Percentiles rank a stretch among this genome's conserved stretches.
These are phyloP conservation scores for Trichoderma pleuroti DNA, from an alignment of 2,329 filamentous ascomycete genomes.

Conservation along the genomic window DNA sequence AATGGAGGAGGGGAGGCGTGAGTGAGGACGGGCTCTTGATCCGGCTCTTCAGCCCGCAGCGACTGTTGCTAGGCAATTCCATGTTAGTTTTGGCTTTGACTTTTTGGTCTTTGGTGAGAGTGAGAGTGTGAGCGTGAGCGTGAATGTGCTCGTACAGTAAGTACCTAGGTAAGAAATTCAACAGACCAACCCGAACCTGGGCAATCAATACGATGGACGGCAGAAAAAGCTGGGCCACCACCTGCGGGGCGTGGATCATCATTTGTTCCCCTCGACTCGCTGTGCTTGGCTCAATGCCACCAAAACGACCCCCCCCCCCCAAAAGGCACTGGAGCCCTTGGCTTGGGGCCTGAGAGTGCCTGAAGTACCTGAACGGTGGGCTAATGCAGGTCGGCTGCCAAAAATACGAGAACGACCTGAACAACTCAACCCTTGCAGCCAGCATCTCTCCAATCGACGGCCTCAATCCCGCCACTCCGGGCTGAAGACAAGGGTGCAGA, in stretches of 20 bases:
- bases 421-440: slow-evolving; percentile 8
- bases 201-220: too few species aligned
- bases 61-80: background rate
- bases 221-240: background rate
- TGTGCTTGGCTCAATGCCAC: background rate
- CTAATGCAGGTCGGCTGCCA: slow-evolving; percentile 18
- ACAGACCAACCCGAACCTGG: too few species aligned
- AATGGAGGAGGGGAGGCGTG: slow-evolving; percentile 1
- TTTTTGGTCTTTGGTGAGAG: background rate
- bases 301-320: too few species aligned
- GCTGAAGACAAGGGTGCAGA: slow-evolving; percentile 7
- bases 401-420: slow-evolving; percentile 22
- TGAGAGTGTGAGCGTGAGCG: too few species aligned
- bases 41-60: background rate
- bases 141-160: background rate
- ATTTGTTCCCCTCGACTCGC: background rate
- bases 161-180: background rate
- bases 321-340: too few species aligned
- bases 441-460: slow-evolving; percentile 14
- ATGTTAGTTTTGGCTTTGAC: background rate
- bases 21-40: background rate
- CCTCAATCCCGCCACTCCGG: slow-evolving; percentile 16
- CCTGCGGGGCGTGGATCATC: background rate
- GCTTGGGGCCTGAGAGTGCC: background rate
- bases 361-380: background rate